phyloP scores from a whole-genome alignment of 192 early-diverging fungal species.

The Backusella circina region DNA sequence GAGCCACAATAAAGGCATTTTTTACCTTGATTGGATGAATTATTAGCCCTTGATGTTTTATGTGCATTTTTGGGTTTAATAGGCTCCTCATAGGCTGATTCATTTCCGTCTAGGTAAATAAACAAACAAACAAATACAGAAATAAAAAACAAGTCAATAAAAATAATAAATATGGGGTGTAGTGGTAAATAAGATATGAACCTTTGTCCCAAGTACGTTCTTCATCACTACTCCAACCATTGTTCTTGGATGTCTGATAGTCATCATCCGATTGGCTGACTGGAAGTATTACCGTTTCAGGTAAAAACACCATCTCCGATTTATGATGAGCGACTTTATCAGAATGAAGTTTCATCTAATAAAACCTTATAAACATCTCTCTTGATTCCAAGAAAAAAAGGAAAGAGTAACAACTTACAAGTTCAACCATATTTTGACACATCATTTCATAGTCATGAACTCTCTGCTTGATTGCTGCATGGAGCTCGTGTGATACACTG shows the following conservation, averaged over 20 bases:
- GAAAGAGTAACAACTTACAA: background rate
- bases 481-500: slow-evolving; percentile 2
- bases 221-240: slow-evolving; percentile 7
- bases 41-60: slow-evolving; percentile 2
- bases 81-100: slow-evolving; percentile 4
- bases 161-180: background rate
- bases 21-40: slow-evolving; percentile 33
- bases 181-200: background rate
- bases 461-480: background rate
- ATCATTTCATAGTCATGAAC: slow-evolving; percentile 5
- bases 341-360: slow-evolving; percentile 15
- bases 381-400: background rate
- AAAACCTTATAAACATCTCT: background rate
- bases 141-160: background rate
- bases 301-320: background rate
- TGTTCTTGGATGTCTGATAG: background rate
- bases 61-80: background rate
- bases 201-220: slow-evolving; percentile 6
- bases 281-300: slow-evolving; percentile 9
- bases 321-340: slow-evolving; percentile 12
- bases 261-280: slow-evolving; percentile 7
- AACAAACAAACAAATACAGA: background rate
- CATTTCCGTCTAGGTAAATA: background rate
- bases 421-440: slow-evolving; percentile 12
- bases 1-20: slow-evolving; percentile 63